These are phyloP conservation scores for Aphanocladium album DNA, from an alignment of 2,329 filamentous ascomycete species.

Conservation along the genomic window DNA sequence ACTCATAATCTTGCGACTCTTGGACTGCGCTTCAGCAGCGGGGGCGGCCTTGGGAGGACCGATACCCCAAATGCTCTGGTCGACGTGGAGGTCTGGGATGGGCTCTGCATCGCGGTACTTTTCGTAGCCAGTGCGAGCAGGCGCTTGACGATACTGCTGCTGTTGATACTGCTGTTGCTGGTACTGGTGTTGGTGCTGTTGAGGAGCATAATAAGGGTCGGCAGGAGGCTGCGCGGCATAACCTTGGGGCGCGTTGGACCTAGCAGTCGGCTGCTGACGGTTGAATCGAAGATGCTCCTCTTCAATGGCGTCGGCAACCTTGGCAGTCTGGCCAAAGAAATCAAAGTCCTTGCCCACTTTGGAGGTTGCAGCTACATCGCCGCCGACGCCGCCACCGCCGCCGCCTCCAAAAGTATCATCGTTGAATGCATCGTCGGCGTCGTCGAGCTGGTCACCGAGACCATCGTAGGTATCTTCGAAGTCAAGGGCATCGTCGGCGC, in stretches of 20 bases:
- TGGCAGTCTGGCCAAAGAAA: slow-evolving; percentile 89
- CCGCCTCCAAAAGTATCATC: slow-evolving; percentile 79
- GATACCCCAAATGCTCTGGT: slow-evolving; percentile 88
- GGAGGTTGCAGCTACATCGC: slow-evolving; percentile 35
- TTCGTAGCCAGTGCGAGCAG: slow-evolving; percentile 79
- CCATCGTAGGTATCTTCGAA: slow-evolving; percentile 99
- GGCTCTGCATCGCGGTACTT: slow-evolving; percentile 81
- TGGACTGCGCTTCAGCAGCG: slow-evolving; percentile 21
- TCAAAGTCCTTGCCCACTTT: slow-evolving; percentile 89
- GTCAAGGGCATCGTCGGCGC: slow-evolving; percentile 55
- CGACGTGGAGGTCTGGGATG: slow-evolving; percentile 84
- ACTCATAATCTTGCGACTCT: slow-evolving; percentile 78
- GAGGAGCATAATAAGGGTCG: slow-evolving; percentile 32
- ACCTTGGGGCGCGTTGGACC: slow-evolving; percentile 26
- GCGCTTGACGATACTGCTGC: slow-evolving; percentile 38
- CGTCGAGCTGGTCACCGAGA: slow-evolving; percentile 82
- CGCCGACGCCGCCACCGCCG: slow-evolving; percentile 36
- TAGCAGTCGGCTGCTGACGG: slow-evolving; percentile 61
- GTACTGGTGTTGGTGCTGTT: slow-evolving; percentile 28
- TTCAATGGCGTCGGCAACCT: slow-evolving; percentile 78
- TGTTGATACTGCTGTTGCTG: slow-evolving; percentile 29
- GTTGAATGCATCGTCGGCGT: slow-evolving; percentile 91
- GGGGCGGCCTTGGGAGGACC: slow-evolving; percentile 46
- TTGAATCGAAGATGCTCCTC: slow-evolving; percentile 85
- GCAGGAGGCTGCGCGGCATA: slow-evolving; percentile 30